Conservation (phyloP, 306 rosid genomes). For the Lathyrus tuberosus region DNA sequence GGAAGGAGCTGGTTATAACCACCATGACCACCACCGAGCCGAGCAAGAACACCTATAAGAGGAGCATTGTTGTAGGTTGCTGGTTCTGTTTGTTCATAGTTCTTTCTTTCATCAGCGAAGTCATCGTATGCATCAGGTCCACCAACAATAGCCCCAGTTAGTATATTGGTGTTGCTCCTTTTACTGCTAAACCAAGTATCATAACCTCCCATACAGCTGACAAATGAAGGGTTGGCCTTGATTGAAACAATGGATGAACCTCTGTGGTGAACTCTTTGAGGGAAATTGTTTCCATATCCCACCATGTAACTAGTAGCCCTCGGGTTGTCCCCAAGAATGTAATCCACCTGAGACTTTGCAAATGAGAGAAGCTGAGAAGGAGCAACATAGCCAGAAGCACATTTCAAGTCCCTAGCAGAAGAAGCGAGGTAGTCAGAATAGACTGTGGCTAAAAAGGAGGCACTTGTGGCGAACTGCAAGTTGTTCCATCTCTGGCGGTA, state of each 20-base stretch:
- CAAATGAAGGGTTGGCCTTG: slow-evolving; percentile 75
- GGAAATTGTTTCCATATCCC: slow-evolving; percentile 89
- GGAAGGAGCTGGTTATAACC: slow-evolving; percentile 89
- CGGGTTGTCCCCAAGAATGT: slow-evolving; percentile 95
- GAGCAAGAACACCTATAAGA: slow-evolving; percentile 80
- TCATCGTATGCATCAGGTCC: slow-evolving; percentile 98
- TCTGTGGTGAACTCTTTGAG: slow-evolving; percentile 87
- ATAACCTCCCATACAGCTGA: slow-evolving; percentile 89
- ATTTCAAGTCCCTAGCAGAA: slow-evolving; percentile 51
- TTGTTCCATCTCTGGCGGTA: slow-evolving; percentile 94
- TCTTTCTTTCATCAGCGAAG: slow-evolving; percentile 94
- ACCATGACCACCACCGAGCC: slow-evolving; percentile 66
- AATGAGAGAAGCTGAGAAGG: slow-evolving; percentile 72
- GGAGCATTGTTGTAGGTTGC: slow-evolving; percentile 99
- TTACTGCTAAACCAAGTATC: slow-evolving; percentile 86
- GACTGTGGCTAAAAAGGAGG: slow-evolving; percentile 80
- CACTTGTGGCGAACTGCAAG: slow-evolving; percentile 88
- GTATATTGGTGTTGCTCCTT: slow-evolving; percentile 78
- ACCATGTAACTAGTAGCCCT: slow-evolving; percentile 96
- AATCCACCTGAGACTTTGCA: slow-evolving; percentile 92
- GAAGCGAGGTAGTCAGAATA: slow-evolving; percentile 89
- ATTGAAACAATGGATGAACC: slow-evolving; percentile 91
- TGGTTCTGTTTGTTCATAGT: slow-evolving; percentile 96
- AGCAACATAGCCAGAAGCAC: slow-evolving; percentile 65
- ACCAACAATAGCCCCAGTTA: slow-evolving; percentile 89